Evolutionary conservation across 2,329 filamentous ascomycete genomes (phyloP).

Genomic region (Penicillium paneum): DNA sequence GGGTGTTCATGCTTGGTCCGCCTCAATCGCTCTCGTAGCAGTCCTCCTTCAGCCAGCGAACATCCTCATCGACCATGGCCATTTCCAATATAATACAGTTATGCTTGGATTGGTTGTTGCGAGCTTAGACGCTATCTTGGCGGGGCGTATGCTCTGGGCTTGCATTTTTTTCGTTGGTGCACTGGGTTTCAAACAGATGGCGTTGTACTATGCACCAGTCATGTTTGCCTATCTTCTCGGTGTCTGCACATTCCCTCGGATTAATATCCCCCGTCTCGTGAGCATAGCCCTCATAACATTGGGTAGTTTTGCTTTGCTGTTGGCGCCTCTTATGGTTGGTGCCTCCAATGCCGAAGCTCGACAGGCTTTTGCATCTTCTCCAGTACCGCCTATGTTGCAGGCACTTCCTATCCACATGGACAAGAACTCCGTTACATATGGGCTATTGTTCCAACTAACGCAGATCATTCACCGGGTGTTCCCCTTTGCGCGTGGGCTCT

Average conservation of each 20-base stretch:
- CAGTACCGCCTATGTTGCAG: slow-evolving; percentile 60
- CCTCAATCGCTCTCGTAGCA: slow-evolving; percentile 79
- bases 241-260: slow-evolving; percentile 71
- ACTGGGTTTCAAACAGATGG: slow-evolving; percentile 99
- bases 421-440: slow-evolving; percentile 67
- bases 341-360: slow-evolving; percentile 65
- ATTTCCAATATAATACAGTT: slow-evolving; percentile 97
- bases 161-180: slow-evolving; percentile 91
- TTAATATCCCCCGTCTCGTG: slow-evolving; percentile 66
- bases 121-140: slow-evolving; percentile 82
- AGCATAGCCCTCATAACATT: slow-evolving; percentile 72
- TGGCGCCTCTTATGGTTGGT: slow-evolving; percentile 72
- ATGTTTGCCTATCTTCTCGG: slow-evolving; percentile 91
- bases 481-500: slow-evolving; percentile 90
- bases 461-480: slow-evolving; percentile 93
- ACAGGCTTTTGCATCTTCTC: slow-evolving; percentile 59
- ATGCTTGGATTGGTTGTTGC: slow-evolving; percentile 92
- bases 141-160: slow-evolving; percentile 79
- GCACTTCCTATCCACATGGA: slow-evolving; percentile 60
- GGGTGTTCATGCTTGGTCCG: slow-evolving; percentile 75
- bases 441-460: slow-evolving; percentile 70
- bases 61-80: slow-evolving; percentile 90
- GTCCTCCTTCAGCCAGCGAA: slow-evolving; percentile 88
- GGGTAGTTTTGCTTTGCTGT: slow-evolving; percentile 68
- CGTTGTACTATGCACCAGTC: slow-evolving; percentile 89